Base-by-base conservation (phyloP, 176 grass and related monocot species). In the Lolium perenne region DNA sequence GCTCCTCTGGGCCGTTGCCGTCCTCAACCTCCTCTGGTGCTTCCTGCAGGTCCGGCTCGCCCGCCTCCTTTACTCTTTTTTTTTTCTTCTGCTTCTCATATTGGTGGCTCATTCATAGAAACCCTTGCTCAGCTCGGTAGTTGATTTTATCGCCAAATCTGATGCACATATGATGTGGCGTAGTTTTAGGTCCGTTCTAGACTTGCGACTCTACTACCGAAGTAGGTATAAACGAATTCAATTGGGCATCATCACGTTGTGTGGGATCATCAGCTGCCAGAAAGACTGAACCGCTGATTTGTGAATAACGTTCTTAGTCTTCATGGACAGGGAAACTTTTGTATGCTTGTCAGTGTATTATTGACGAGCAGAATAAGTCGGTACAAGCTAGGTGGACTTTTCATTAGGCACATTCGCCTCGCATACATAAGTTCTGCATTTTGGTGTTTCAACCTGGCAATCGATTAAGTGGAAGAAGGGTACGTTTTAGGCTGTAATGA, bases 1-100 rank as follows among this genome's bases (percentile, higher is more conserved):
- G 35, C 87, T 99, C 67, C 77, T 99, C 59, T 99, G 97, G 97
- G 74, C 75, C 54, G 90, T 99, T 55, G 87, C 90, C 62, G 20
- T 96, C 8, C 82, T 99, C 80, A 99, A 99, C 85, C 97, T 99
- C 73, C 75, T 99, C 55, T 99, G 94, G 94, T 96, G 94, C 89
- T 82, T 96, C 60, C 76, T 99, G 13, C 94, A 97, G 97, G 97
- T 99, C 53, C 56, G 26, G 11, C 38, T 86, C 23, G 3, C 41
- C 29, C 57, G 66, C 41, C n/a, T 22, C 18, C 61, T 7, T 64
- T 84, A 4, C 67, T 79, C 51, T 10, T 76, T 16, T 1, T 17
- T 60, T 22, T 0, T 0, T 3, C 58, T 20, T 29, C 20, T 26
- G 8, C n/a, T 53, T 58, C 45, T 7, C 26, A 16, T 0, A 7